phyloP scores from a whole-genome alignment of 2,329 filamentous ascomycete species.

The Albifimbria verrucaria region DNA sequence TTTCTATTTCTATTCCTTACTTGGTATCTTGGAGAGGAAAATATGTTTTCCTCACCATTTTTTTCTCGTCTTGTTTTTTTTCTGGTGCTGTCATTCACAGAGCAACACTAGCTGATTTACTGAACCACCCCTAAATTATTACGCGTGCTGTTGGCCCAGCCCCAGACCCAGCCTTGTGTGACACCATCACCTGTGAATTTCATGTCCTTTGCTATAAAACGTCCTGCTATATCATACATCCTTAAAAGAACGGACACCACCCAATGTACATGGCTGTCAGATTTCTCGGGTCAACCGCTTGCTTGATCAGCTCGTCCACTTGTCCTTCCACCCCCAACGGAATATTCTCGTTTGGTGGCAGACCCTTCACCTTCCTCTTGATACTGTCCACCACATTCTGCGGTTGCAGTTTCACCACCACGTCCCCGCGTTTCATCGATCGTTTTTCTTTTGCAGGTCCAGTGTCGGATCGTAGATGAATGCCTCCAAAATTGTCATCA shows the following conservation, averaged over 20 bases:
- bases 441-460: constrained; percentile 75
- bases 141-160: too few species aligned
- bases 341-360: constrained; percentile 83
- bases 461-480: constrained; percentile 97
- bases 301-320: constrained; percentile 89
- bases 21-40: too few species aligned
- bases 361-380: constrained; percentile 77
- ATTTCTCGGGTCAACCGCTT: constrained; percentile 77
- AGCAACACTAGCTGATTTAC: too few species aligned
- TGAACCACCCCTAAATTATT: too few species aligned
- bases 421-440: constrained; percentile 30
- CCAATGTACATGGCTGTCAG: constrained; percentile 96
- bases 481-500: constrained; percentile 96
- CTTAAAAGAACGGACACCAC: constrained; percentile 68
- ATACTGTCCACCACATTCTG: constrained; percentile 86
- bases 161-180: too few species aligned
- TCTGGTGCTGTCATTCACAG: too few species aligned
- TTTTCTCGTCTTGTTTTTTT: neutral
- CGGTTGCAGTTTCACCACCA: constrained; percentile 49
- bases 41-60: neutral
- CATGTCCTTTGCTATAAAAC: too few species aligned
- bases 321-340: constrained; percentile 94
- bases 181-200: too few species aligned
- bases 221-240: constrained; percentile 2
- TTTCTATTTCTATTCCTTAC: too few species aligned